These are phyloP conservation scores for Lactarius deliciosus DNA, from an alignment of 768 basidiomycete genomes.

Conservation along the genomic window DNA sequence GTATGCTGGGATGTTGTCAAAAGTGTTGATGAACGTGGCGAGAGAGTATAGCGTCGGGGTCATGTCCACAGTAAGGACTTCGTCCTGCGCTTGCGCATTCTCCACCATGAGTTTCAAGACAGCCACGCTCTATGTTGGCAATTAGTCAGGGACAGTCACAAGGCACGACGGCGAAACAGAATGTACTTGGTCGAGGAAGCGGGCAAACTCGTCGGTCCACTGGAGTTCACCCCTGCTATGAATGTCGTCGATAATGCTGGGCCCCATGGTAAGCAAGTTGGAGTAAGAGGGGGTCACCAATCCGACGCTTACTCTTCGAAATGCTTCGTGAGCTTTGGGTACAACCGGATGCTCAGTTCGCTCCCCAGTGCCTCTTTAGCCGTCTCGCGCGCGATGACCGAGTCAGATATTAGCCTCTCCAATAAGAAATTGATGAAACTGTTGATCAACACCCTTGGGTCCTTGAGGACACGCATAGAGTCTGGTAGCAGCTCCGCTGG, in stretches of 20 bases:
- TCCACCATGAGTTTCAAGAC: conserved; percentile 80
- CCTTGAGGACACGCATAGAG: conserved; percentile 61
- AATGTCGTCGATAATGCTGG: conserved; percentile 53
- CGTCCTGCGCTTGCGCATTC: conserved; percentile 60
- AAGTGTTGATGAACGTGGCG: conserved; percentile 64
- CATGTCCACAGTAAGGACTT: conserved; percentile 48
- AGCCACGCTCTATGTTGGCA: conserved; percentile 51
- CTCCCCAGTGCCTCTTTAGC: conserved; percentile 78
- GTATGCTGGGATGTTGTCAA: conserved; percentile 50
- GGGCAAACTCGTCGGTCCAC: conserved; percentile 41
- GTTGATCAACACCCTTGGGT: conserved; percentile 58
- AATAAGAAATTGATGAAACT: conserved; percentile 68
- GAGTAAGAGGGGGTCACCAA: neutral
- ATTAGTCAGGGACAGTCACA: neutral
- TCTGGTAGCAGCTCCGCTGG: conserved; percentile 65
- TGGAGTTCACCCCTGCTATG: conserved; percentile 48
- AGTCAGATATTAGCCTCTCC: conserved; percentile 62
- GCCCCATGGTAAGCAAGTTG: neutral
- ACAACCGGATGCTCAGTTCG: conserved; percentile 72
- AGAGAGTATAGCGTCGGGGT: conserved; percentile 45
- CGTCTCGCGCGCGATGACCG: conserved; percentile 68
- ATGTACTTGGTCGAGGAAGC: conserved; percentile 74
- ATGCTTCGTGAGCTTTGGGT: conserved; percentile 63
- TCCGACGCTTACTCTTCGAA: conserved; percentile 63
- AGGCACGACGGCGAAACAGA: conserved; percentile 4